Conservation (phyloP, 495 filamentous ascomycete genomes). For the Trichoderma parareesei region DNA sequence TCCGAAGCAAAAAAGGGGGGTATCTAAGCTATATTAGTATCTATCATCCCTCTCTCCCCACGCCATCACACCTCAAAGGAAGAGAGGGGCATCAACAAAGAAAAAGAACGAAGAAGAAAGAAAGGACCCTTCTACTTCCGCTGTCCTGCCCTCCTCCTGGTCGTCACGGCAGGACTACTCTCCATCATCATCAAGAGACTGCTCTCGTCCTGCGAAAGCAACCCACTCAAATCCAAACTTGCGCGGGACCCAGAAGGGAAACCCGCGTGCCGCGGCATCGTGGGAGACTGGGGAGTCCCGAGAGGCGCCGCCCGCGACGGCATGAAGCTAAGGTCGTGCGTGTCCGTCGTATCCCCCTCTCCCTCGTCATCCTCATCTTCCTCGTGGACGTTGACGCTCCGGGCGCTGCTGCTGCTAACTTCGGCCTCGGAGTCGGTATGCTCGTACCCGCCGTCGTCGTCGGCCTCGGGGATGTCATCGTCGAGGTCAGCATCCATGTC, state of each 20-base stretch:
- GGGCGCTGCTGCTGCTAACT: conserved; percentile 36
- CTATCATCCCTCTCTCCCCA: background rate
- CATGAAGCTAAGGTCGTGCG: conserved; percentile 23
- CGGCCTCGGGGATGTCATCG: conserved; percentile 59
- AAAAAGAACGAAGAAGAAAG: background rate
- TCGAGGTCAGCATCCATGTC: conserved; percentile 55
- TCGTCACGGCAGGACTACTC: conserved; percentile 34
- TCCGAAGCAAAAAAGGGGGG: background rate
- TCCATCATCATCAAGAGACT: conserved; percentile 27
- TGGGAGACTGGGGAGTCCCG: conserved; percentile 12
- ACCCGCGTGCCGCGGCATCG: conserved; percentile 14
- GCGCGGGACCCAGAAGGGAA: conserved; percentile 31
- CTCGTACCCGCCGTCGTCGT: conserved; percentile 50
- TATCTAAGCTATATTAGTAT: background rate
- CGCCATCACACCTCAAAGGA: background rate
- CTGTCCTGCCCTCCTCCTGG: conserved; percentile 15
- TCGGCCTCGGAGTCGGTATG: conserved; percentile 83
- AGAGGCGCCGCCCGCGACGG: conserved; percentile 12
- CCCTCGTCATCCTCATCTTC: conserved; percentile 32
- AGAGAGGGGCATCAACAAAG: no score
- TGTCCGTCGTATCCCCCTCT: conserved; percentile 34
- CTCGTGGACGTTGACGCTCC: conserved; percentile 13
- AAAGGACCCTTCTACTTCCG: background rate
- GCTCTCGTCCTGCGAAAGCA: conserved; percentile 41
- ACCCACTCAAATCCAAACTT: conserved; percentile 43